These are phyloP conservation scores for Fusarium sororula DNA, from an alignment of 2,329 filamentous ascomycete genomes.

Conservation along the genomic window DNA sequence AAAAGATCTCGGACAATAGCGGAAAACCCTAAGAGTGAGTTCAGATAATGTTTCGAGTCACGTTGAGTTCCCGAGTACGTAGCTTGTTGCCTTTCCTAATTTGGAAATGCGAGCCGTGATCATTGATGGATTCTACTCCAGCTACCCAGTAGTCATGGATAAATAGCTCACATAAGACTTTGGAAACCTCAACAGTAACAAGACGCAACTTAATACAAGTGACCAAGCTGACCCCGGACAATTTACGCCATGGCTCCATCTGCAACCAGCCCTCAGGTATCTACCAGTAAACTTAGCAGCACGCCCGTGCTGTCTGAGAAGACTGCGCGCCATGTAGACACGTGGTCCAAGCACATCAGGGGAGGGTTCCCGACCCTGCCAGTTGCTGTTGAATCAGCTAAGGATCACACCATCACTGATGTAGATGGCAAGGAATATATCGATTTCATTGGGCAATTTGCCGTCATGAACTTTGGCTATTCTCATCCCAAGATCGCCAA, in stretches of 20 bases:
- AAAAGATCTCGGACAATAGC: background rate
- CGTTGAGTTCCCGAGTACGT: background rate
- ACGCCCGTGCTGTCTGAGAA: background rate
- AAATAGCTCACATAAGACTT: background rate
- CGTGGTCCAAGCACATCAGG: background rate
- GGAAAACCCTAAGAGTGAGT: background rate
- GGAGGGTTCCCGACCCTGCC: background rate
- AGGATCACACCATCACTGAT: background rate
- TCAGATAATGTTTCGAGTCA: background rate
- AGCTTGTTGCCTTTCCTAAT: background rate
- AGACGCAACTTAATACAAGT: background rate
- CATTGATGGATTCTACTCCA: background rate
- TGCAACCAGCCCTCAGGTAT: background rate
- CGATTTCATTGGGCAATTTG: background rate
- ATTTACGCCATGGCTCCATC: background rate
- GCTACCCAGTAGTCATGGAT: background rate
- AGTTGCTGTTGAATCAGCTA: background rate
- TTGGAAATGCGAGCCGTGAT: background rate
- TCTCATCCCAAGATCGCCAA: background rate
- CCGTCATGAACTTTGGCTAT: background rate
- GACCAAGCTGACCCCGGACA: fast-evolving
- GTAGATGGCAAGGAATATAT: background rate
- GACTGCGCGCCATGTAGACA: background rate
- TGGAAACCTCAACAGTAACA: background rate
- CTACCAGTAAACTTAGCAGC: no score